phyloP scores from a whole-genome alignment of 371 early-diverging fungal genomes.

The Blastocladiella emersonii region DNA sequence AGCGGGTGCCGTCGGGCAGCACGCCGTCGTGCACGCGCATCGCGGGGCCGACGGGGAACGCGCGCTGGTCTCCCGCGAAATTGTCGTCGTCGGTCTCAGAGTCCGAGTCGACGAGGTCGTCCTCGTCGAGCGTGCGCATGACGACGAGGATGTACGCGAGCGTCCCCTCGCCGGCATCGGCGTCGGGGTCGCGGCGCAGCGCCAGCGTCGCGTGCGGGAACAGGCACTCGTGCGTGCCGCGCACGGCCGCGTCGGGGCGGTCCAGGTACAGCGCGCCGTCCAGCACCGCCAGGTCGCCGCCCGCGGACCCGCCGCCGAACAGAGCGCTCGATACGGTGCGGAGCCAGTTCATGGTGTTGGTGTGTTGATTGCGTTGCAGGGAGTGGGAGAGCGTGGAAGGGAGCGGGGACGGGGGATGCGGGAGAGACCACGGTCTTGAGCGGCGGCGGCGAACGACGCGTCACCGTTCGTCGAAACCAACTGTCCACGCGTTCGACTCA shows the following conservation, averaged over 20 bases:
- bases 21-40: conserved; percentile 23
- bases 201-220: conserved; percentile 41
- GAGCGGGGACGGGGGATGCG: no score
- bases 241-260: conserved; percentile 2
- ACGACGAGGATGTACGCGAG: conserved; percentile 50
- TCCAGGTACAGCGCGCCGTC: neutral
- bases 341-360: neutral
- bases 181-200: conserved; percentile 42
- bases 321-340: neutral
- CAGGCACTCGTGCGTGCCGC: conserved; percentile 12
- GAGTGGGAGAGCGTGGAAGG: no score
- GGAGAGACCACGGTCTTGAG: no score
- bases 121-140: conserved; percentile 52
- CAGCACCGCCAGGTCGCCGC: neutral
- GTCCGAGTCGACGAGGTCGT: conserved; percentile 24
- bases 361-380: no score
- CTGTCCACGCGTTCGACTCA: no score
- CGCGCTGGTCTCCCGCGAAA: conserved; percentile 25
- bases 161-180: conserved; percentile 29
- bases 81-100: conserved; percentile 20
- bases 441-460: no score
- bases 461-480: no score
- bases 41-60: conserved; percentile 38
- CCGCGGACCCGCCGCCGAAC: neutral
- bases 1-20: conserved; percentile 10